Evolutionary conservation across 139 green algal genomes (phyloP).

Genomic region (Closterium sp.): DNA sequence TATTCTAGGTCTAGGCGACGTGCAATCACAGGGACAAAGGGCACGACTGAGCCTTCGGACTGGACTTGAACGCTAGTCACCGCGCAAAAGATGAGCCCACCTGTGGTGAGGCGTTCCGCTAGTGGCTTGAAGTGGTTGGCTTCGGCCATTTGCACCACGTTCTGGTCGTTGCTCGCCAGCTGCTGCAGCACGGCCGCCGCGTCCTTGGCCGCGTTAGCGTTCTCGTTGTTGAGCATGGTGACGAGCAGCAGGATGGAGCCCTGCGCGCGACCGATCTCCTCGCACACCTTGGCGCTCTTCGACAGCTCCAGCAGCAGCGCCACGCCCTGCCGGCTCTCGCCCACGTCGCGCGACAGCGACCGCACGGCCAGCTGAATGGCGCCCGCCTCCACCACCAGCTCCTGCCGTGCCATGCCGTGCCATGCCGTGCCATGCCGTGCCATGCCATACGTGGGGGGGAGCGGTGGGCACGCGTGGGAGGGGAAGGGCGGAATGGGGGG

Average conservation of each 20-base stretch:
- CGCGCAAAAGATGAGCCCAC: background rate
- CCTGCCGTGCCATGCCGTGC: no score
- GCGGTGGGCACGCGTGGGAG: background rate
- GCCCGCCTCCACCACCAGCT: constrained; percentile 27
- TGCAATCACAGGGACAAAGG: no score
- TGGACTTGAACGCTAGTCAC: no score
- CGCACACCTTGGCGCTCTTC: constrained; percentile 28
- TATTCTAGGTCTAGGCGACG: no score
- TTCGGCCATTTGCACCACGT: constrained; percentile 43
- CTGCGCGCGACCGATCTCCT: constrained; percentile 36
- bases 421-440: no score
- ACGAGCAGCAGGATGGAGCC: constrained; percentile 38
- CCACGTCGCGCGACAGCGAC: constrained; percentile 25
- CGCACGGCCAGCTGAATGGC: constrained; percentile 23
- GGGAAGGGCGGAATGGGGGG: background rate
- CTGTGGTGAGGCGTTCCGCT: constrained; percentile 13
- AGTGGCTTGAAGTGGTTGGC: constrained; percentile 45
- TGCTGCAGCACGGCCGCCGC: constrained; percentile 21
- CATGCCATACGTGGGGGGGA: background rate
- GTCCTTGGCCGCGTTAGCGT: constrained; percentile 28
- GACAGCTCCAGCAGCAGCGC: constrained; percentile 41
- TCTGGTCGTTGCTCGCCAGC: constrained; percentile 39
- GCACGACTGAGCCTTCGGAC: no score
- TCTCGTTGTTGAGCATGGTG: constrained; percentile 37
- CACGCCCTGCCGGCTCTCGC: constrained; percentile 33